Evolutionary conservation across 805 yeast species (phyloP).

Genomic region (Hanseniaspora lachancei): DNA sequence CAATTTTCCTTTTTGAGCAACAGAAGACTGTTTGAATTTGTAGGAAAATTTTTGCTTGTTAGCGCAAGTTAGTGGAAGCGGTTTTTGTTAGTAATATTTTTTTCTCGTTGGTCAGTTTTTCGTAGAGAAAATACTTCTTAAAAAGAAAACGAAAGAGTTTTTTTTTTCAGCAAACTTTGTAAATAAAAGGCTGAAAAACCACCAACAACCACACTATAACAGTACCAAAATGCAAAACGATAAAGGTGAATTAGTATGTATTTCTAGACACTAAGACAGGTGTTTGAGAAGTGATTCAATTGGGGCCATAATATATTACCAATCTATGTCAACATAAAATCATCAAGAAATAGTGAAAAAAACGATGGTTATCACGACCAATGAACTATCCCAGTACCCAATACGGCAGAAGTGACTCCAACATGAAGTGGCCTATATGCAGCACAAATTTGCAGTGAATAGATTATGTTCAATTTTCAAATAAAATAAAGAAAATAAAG

Average conservation of each 20-base stretch:
- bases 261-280: background rate
- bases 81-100: background rate
- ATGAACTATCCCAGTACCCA: background rate
- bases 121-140: background rate
- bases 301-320: background rate
- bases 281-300: background rate
- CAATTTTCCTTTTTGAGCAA: background rate
- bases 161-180: background rate
- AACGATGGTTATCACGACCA: background rate
- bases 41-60: too few species aligned
- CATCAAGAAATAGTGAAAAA: background rate
- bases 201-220: conserved; percentile 10
- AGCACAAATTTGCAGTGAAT: too few species aligned
- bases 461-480: too few species aligned
- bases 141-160: background rate
- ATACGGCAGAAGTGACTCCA: background rate
- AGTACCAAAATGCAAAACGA: conserved; percentile 91
- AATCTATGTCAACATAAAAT: background rate
- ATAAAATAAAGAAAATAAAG: too few species aligned
- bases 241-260: conserved; percentile 96
- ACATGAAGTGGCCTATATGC: too few species aligned
- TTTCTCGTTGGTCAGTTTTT: background rate
- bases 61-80: too few species aligned
- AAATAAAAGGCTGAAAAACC: background rate
- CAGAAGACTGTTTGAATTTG: background rate